Base-by-base conservation (phyloP, 106 monocot species). In the Phalaenopsis equestris region DNA sequence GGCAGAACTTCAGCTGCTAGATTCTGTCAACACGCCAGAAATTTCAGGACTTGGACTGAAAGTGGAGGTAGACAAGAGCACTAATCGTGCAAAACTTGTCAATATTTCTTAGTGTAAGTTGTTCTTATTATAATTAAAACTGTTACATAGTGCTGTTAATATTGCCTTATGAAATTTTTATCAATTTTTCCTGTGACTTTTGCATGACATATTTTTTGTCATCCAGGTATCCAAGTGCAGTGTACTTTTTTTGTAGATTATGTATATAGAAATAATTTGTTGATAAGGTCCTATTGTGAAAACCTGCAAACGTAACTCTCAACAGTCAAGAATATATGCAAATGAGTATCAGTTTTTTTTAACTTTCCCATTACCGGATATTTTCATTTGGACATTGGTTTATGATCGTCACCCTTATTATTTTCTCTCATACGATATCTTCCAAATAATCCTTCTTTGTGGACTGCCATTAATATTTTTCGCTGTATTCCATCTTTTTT, bases 41-140 rank as follows among this genome's bases (percentile, higher is more conserved):
- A 88, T 98, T 61, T 55, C 84, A 68, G 70, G 61, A n/a, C 79
- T 94, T 45, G 92, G 94, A 19, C 78, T 98, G 18, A 85, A 78
- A 79, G 98, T 94, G 36, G 91, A 91, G 82, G 58, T 92, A 7
- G 94, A 98, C 42, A 79, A 86, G 83, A 85, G 81, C 49, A 89
- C 77, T 48, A 49, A 83, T 4, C 85, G 75, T 9, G 81, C 86
- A 24, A 98, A 92, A 81, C 89, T 98, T 46, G 88, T 93, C n/a
- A 98, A 98, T 78, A 70, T 77, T 74, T 65, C 78, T 47, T 86
- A 45, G 81, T 56, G 80, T 84, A 76, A 78, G 75, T 72, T 77
- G 2, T 56, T 45, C 76, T 75, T 74, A 43, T 30, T 70, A 21
- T 38, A 36, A 70, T 70, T 4, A 70, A 4, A 65, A 65, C 3